Conservation (phyloP, 2,329 filamentous ascomycete genomes). For the Mycocentrospora acerina region DNA sequence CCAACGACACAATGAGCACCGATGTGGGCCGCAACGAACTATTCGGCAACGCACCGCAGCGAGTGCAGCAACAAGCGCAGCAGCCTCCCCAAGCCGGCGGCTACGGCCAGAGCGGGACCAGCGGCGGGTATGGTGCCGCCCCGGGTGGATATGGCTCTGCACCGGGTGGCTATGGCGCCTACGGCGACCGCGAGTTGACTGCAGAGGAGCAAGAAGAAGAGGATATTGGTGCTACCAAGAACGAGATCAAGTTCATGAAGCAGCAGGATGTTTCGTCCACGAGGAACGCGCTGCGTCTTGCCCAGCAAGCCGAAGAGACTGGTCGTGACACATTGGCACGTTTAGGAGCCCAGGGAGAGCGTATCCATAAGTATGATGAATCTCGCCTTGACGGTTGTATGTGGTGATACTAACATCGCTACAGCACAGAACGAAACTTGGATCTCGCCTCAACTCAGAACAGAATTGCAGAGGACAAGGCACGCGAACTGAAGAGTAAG, state of each 20-base stretch:
- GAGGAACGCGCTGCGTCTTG: conserved; percentile 63
- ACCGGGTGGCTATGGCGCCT: conserved; percentile 48
- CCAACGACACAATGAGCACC: conserved; percentile 47
- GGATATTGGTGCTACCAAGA: conserved; percentile 70
- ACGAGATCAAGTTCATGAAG: conserved; percentile 74
- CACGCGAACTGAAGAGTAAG: conserved; percentile 72
- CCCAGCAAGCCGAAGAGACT: conserved; percentile 68
- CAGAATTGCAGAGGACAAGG: conserved; percentile 75
- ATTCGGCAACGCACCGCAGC: conserved; percentile 60
- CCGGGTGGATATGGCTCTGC: conserved; percentile 22
- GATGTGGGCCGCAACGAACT: conserved; percentile 64
- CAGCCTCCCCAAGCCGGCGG: conserved; percentile 34
- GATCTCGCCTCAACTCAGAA: conserved; percentile 79
- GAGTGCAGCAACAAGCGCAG: conserved; percentile 47
- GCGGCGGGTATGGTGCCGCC: conserved; percentile 23
- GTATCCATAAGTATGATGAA: conserved; percentile 33
- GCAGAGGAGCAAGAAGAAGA: conserved; percentile 76
- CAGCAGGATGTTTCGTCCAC: conserved; percentile 70
- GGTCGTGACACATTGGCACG: conserved; percentile 52
- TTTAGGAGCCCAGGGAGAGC: conserved; percentile 38
- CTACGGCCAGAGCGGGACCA: conserved; percentile 20
- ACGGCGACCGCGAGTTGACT: conserved; percentile 75
- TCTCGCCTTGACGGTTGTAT: not conserved
- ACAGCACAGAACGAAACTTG: conserved; percentile 67
- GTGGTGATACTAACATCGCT: conserved; percentile 33